These are phyloP conservation scores for Castanopsis chinensis DNA, from an alignment of 306 rosid genomes.

Conservation along the genomic window DNA sequence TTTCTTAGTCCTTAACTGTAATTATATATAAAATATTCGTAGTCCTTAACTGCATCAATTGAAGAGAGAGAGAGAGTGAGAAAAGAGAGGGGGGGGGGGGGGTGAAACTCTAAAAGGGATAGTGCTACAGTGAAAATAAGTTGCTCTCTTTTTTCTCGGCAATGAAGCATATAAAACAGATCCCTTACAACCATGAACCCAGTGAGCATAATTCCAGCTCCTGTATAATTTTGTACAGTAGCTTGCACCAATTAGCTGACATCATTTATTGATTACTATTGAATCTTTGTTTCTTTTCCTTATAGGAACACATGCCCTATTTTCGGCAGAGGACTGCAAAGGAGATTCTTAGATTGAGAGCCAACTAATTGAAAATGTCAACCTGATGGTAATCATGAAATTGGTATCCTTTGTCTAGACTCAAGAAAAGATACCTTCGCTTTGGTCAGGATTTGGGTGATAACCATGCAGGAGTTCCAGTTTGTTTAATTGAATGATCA, in stretches of 20 bases:
- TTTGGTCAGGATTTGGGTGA: not conserved
- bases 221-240: not conserved
- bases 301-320: conserved; percentile 88
- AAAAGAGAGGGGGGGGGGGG: not conserved
- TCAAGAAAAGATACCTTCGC: not conserved
- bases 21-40: not conserved
- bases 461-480: no score
- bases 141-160: not conserved
- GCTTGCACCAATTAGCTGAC: not conserved
- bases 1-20: not conserved
- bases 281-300: conserved; percentile 23
- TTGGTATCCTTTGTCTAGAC: not conserved
- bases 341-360: conserved; percentile 78
- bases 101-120: not conserved
- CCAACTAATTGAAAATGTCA: conserved; percentile 51
- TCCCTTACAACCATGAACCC: not conserved
- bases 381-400: not conserved
- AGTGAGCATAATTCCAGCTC: not conserved
- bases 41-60: not conserved
- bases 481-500: no score
- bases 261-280: not conserved
- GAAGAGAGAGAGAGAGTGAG: not conserved
- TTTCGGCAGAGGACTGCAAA: conserved; percentile 83
- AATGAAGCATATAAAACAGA: not conserved
- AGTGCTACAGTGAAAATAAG: no score